These are phyloP conservation scores for Suhomyces prunicola DNA, from an alignment of 805 yeast genomes.

Conservation along the genomic window DNA sequence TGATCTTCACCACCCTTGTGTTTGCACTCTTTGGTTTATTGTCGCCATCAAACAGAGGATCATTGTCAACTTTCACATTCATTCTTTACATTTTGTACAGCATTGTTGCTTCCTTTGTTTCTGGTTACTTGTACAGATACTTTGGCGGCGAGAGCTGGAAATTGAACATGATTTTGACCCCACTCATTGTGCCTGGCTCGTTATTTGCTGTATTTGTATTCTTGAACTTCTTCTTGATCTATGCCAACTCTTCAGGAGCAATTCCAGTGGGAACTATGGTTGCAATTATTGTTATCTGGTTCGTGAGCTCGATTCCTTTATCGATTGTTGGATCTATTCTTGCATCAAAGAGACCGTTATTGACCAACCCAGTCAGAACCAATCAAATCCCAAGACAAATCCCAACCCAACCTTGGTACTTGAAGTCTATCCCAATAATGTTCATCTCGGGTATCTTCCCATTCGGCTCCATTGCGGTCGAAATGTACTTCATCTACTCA, in stretches of 20 bases:
- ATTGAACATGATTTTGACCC: constrained; percentile 76
- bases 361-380: constrained; percentile 77
- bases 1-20: constrained; percentile 66
- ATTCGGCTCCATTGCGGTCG: constrained; percentile 91
- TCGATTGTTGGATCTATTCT: constrained; percentile 79
- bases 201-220: constrained; percentile 62
- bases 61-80: constrained; percentile 86
- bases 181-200: constrained; percentile 78
- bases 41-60: constrained; percentile 93
- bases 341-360: constrained; percentile 60
- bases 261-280: constrained; percentile 88
- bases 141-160: constrained; percentile 94
- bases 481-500: constrained; percentile 86
- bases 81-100: constrained; percentile 80
- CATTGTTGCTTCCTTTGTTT: constrained; percentile 79
- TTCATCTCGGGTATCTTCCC: constrained; percentile 88
- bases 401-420: constrained; percentile 85
- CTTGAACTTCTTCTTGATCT: constrained; percentile 78
- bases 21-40: constrained; percentile 87
- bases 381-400: constrained; percentile 96
- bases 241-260: constrained; percentile 85
- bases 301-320: constrained; percentile 77
- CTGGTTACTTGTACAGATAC: constrained; percentile 79
- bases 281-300: constrained; percentile 82
- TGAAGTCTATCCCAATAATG: constrained; percentile 63